phyloP scores from a whole-genome alignment of 768 basidiomycete species.

The Mycena polygramma region DNA sequence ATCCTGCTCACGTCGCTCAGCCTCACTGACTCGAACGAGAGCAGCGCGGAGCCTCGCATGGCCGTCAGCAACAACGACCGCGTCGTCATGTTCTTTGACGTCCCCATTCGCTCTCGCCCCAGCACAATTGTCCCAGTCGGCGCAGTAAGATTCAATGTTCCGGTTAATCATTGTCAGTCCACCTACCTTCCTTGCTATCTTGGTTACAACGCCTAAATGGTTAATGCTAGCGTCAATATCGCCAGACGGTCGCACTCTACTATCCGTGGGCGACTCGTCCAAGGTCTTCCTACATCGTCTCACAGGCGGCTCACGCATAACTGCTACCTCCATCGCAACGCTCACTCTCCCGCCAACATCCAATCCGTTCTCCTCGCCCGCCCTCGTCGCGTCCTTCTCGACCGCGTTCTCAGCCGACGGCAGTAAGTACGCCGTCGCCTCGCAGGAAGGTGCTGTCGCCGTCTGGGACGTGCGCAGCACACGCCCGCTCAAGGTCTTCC shows the following conservation, averaged over 20 bases:
- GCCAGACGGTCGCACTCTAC: constrained; percentile 86
- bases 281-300: constrained; percentile 88
- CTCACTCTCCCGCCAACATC: constrained; percentile 72
- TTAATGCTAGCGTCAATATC: constrained; percentile 81
- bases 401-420: constrained; percentile 85
- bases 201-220: constrained; percentile 1
- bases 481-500: constrained; percentile 76
- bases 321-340: constrained; percentile 77
- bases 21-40: constrained; percentile 70
- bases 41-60: constrained; percentile 80
- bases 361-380: constrained; percentile 52
- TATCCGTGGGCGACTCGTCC: constrained; percentile 92
- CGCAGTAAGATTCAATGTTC: constrained; percentile 69
- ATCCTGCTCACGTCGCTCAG: constrained; percentile 75
- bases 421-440: constrained; percentile 84
- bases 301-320: constrained; percentile 70
- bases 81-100: constrained; percentile 84
- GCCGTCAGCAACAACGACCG: constrained; percentile 91
- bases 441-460: constrained; percentile 84
- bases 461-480: constrained; percentile 88
- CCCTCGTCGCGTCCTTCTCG: constrained; percentile 80
- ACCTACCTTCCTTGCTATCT: background rate
- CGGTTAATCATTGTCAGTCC: constrained; percentile 85
- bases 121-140: constrained; percentile 65
- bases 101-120: constrained; percentile 67